Evolutionary conservation across 192 early-diverging fungal genomes (phyloP), one percentile per base, ranked within the genome.

Genomic region (Geosiphon pyriformis): DNA sequence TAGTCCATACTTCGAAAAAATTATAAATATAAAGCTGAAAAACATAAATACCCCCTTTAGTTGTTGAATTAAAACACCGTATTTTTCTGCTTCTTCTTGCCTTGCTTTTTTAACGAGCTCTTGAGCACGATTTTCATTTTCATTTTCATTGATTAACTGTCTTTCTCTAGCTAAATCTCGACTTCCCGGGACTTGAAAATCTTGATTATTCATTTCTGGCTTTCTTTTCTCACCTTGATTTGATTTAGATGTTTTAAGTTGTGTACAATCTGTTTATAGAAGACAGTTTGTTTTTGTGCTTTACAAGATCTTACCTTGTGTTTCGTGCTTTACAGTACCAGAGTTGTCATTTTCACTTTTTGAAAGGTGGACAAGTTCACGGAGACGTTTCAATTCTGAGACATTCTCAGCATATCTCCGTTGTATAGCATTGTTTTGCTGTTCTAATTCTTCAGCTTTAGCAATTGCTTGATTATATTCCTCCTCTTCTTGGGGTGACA

Each of bases 321-420:
- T 57, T 31, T 8, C 30, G 29, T 18, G 29, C 3, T 57, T 31
- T 8, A 33, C 17, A 26, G 53, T 1, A 29, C 31, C 53, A 55
- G 17, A 20, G 18, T 59, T 32, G 35, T 35, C 31, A 59, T 18
- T n/a, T 20, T 59, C 33, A 34, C 11, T 17, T 27, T 47, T 60
- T 46, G 6, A 15, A 37, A 2, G 18, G 35, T 60, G 35, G 12
- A 60, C 11, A 12, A 25, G n/a, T 60, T 60, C 59, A 23, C 7
- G 59, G 27, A 46, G 37, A 3, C 35, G 17, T 46, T 60, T 60
- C 17, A 46, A 70, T 47, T 60, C 62, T 15, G 72, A 61, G 50
- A 79, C 68, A 20, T 76, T 67, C 18, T 76, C 70, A 15, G 73
- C 60, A 74, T 77, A 79, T 20, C 79, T 75, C 48, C 80, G 77